Conservation (phyloP, 2,329 filamentous ascomycete genomes). For the Sporothrix pseudoabietina region DNA sequence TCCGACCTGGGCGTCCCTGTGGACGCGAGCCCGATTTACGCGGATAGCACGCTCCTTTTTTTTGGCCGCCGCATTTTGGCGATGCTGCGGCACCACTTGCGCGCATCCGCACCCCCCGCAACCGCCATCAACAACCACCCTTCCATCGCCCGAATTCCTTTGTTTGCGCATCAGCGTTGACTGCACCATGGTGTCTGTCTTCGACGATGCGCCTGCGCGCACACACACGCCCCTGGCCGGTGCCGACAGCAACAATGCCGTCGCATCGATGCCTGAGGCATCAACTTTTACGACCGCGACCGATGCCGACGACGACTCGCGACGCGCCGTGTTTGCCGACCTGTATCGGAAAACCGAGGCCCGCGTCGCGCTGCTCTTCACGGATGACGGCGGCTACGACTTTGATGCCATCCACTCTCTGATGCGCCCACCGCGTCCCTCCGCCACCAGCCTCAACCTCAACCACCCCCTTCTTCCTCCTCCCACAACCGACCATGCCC, state of each 20-base stretch:
- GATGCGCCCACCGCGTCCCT: conserved; percentile 44
- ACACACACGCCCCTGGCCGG: conserved; percentile 51
- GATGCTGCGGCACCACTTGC: conserved; percentile 31
- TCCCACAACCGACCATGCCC: conserved; percentile 60
- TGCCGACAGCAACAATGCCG: conserved; percentile 47
- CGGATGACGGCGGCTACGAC: conserved; percentile 58
- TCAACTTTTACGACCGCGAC: conserved; percentile 38
- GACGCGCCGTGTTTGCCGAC: conserved; percentile 73
- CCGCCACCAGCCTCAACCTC: conserved; percentile 40
- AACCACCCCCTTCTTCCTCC: conserved; percentile 51
- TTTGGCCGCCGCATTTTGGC: conserved; percentile 31
- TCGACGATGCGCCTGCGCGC: conserved; percentile 61
- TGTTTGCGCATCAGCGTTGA: conserved; percentile 38
- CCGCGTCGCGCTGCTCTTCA: conserved; percentile 75
- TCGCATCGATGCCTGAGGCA: conserved; percentile 63
- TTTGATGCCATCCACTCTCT: conserved; percentile 57
- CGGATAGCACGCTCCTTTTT: conserved; percentile 27
- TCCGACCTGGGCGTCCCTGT: conserved; percentile 51
- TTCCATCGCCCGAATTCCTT: not conserved
- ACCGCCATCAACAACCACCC: conserved; percentile 56
- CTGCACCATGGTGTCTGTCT: conserved; percentile 56
- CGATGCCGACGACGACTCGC: conserved; percentile 68
- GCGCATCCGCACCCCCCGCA: conserved; percentile 22
- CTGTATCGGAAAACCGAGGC: conserved; percentile 76
- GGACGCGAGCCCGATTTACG: conserved; percentile 54